Conservation (phyloP, 768 basidiomycete genomes). For the Leccinum rimulosum region DNA sequence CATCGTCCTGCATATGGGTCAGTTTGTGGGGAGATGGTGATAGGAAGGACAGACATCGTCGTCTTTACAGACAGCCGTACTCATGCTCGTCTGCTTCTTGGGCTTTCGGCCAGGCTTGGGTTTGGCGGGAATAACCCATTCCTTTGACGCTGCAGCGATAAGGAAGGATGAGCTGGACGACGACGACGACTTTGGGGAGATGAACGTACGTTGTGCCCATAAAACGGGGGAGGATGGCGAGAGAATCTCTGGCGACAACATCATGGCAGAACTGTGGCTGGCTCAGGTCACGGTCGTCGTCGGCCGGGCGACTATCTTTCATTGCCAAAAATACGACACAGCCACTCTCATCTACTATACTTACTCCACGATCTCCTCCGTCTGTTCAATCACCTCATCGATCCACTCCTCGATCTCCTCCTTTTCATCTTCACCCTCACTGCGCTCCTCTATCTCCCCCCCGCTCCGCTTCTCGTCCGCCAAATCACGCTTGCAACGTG, state of each 20-base stretch:
- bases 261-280: constrained; percentile 24
- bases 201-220: constrained; percentile 69
- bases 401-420: constrained; percentile 94
- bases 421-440: constrained; percentile 56
- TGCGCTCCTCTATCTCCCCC: constrained; percentile 31
- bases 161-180: not conserved
- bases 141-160: constrained; percentile 64
- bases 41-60: constrained; percentile 45
- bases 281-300: not conserved
- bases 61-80: constrained; percentile 35
- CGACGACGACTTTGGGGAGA: not conserved
- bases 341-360: constrained; percentile 17
- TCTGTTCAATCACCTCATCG: constrained; percentile 91
- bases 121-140: constrained; percentile 85
- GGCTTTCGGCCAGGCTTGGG: constrained; percentile 88
- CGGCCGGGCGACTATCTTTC: not conserved
- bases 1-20: constrained; percentile 34
- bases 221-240: constrained; percentile 52
- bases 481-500: constrained; percentile 63
- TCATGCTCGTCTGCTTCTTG: constrained; percentile 55
- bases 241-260: constrained; percentile 24
- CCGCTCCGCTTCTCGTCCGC: constrained; percentile 51
- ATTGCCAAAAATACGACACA: constrained; percentile 10
- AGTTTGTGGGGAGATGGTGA: constrained; percentile 3
- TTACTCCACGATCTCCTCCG: constrained; percentile 63